These are phyloP conservation scores for Dryas integrifolia DNA, from an alignment of 331 rosid species.

Conservation along the genomic window DNA sequence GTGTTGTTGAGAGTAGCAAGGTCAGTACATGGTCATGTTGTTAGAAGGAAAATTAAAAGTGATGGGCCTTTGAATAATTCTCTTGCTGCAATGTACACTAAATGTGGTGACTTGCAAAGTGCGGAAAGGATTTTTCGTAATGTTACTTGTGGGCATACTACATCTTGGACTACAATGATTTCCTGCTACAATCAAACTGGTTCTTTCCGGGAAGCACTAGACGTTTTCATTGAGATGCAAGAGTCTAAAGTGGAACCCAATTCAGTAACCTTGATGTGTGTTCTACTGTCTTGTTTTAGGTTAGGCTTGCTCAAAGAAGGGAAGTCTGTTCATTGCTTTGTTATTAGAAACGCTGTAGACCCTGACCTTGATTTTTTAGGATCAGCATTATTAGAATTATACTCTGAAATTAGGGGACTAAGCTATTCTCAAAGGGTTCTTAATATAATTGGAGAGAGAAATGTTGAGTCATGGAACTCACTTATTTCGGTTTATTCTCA, in stretches of 20 bases:
- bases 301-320: slow-evolving; percentile 66
- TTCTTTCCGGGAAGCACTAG: slow-evolving; percentile 46
- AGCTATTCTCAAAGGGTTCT: slow-evolving; percentile 52
- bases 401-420: slow-evolving; percentile 49
- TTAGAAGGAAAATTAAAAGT: slow-evolving; percentile 44
- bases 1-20: slow-evolving; percentile 47
- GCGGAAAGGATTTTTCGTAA: slow-evolving; percentile 44
- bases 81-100: slow-evolving; percentile 66
- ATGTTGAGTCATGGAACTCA: slow-evolving; percentile 60
- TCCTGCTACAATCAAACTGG: slow-evolving; percentile 61
- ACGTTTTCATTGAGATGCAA: slow-evolving; percentile 47
- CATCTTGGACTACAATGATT: slow-evolving; percentile 78
- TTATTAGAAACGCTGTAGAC: slow-evolving; percentile 53
- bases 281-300: slow-evolving; percentile 62
- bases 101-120: slow-evolving; percentile 52
- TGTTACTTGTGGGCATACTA: slow-evolving; percentile 34
- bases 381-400: slow-evolving; percentile 65
- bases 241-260: slow-evolving; percentile 53
- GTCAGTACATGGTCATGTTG: slow-evolving; percentile 66
- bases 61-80: slow-evolving; percentile 49
- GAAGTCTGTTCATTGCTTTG: slow-evolving; percentile 68
- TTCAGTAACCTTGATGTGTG: slow-evolving; percentile 55
- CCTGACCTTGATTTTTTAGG: slow-evolving; percentile 51
- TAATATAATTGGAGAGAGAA: slow-evolving; percentile 36
- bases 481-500: slow-evolving; percentile 59